Evolutionary conservation across 1,139 yeast genomes (phyloP).

Genomic region (Pichia sp.): DNA sequence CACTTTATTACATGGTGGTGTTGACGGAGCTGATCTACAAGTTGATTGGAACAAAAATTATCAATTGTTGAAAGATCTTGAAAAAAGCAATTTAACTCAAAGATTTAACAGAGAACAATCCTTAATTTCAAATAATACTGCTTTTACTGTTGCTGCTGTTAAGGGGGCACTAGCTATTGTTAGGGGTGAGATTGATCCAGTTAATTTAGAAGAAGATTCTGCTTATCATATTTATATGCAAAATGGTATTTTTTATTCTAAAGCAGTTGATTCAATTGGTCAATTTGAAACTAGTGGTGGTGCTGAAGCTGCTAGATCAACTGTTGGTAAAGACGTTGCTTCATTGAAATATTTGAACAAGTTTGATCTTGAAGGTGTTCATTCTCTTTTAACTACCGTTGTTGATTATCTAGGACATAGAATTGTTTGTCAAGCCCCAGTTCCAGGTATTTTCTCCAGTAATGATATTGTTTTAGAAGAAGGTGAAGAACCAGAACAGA

Average conservation of each 20-base stretch:
- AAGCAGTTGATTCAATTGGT: slow-evolving; percentile 69
- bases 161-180: slow-evolving; percentile 75
- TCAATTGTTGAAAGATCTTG: slow-evolving; percentile 73
- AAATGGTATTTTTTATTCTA: slow-evolving; percentile 83
- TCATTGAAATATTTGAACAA: slow-evolving; percentile 66
- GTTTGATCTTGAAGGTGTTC: slow-evolving; percentile 57
- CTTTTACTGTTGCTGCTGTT: slow-evolving; percentile 70
- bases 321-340: slow-evolving; percentile 71
- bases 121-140: slow-evolving; percentile 65
- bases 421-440: slow-evolving; percentile 89
- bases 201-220: slow-evolving; percentile 67
- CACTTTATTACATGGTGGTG: slow-evolving; percentile 47
- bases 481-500: slow-evolving; percentile 33
- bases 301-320: slow-evolving; percentile 78
- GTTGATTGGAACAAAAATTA: slow-evolving; percentile 91
- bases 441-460: slow-evolving; percentile 84
- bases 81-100: slow-evolving; percentile 52
- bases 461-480: slow-evolving; percentile 21
- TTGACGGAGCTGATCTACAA: slow-evolving; percentile 50
- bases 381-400: slow-evolving; percentile 70
- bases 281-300: slow-evolving; percentile 66
- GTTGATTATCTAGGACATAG: slow-evolving; percentile 89
- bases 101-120: slow-evolving; percentile 73
- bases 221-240: slow-evolving; percentile 64
- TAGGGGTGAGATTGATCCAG: slow-evolving; percentile 68